Percentiles rank a stretch among this genome's conserved stretches.
These are phyloP conservation scores for Pseudogymnoascus sp. DNA, from an alignment of 2,329 filamentous ascomycete species.

Conservation along the genomic window DNA sequence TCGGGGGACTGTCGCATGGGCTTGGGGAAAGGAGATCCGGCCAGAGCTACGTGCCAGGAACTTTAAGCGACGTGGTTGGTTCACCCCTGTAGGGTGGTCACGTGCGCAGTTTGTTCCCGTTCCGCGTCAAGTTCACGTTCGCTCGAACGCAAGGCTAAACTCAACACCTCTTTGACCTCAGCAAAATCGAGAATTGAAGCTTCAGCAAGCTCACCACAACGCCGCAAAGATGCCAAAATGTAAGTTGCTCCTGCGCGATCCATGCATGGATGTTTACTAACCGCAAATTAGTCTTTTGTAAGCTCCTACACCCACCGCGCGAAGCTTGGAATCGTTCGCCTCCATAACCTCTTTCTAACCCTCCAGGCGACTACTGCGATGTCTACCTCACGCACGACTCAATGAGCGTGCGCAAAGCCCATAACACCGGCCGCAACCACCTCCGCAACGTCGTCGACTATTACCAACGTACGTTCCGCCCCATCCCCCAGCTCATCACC, in stretches of 20 bases:
- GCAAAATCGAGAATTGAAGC: slow-evolving; percentile 3
- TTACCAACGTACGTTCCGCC: slow-evolving; percentile 66
- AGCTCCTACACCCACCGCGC: slow-evolving; percentile 17
- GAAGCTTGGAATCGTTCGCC: background rate
- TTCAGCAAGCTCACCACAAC: background rate
- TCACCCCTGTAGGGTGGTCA: background rate
- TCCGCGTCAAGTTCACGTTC: background rate
- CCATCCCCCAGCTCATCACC: too few relatives aligned
- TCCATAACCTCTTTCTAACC: slow-evolving; percentile 14
- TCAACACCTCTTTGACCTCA: background rate
- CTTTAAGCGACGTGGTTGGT: slow-evolving; percentile 8
- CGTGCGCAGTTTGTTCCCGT: background rate
- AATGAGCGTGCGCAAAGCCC: slow-evolving; percentile 98
- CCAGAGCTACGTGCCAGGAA: slow-evolving; percentile 3
- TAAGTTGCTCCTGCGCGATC: slow-evolving; percentile 39
- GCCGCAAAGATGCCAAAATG: slow-evolving; percentile 72
- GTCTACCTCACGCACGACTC: slow-evolving; percentile 99
- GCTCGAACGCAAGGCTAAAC: background rate
- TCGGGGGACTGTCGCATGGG: background rate
- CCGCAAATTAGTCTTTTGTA: slow-evolving; percentile 26
- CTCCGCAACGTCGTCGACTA: slow-evolving; percentile 96
- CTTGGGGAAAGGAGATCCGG: slow-evolving; percentile 6
- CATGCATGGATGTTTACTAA: background rate
- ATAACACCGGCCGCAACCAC: slow-evolving; percentile 95
- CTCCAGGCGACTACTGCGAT: slow-evolving; percentile 88